Base-by-base conservation (phyloP, 192 early-diverging fungal genomes). In the Jimgerdemannia flammicorona region DNA sequence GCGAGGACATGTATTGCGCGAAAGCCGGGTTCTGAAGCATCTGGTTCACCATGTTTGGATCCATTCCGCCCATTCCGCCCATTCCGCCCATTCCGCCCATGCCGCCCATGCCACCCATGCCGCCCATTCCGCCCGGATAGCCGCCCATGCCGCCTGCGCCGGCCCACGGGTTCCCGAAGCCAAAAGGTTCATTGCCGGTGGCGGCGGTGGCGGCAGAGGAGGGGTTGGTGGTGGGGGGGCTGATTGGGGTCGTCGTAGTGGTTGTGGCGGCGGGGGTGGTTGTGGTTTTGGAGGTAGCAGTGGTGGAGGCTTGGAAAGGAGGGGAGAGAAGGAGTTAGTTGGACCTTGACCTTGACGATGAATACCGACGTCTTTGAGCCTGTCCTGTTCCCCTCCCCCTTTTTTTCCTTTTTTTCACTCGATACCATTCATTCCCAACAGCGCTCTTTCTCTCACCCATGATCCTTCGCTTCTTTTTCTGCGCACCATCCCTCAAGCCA, bases 1-100 rank as follows among this genome's bases (percentile, higher is more conserved):
- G 80, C 71, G 87, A 88, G 39, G 91, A 86, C 90, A 98, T 94
- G 79, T 91, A 91, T 72, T 93, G 88, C 40, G 90, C 87, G 82
- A 95, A 87, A 80, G 87, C 88, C 9, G 97, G 97, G 82, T 99
- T 96, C 67, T 87, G 85, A 77, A 97, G 77, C 84, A 98, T 88
- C 71, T 89, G 84, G 72, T 87, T 86, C 79, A 90, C 81, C 84
- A 84, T 85, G 70, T 84, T 84, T 10, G 87, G 91, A 75, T 93
- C 88, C 84, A 90, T 85, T 65, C 88, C 89, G 7, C 87, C 86
- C 87, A 93, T 87, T 4, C 88, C 92, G 3, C 90, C 91, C 76
- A 85, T 77, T 6, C 84, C 87, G 0, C 85, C 87, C 70, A 85
- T 78, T 1, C 89, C 91, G 18, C 85, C 87, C 77, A 84, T 83